These are phyloP conservation scores for Nakazawaea wickerhamii DNA, from an alignment of 805 yeast genomes.

Conservation along the genomic window DNA sequence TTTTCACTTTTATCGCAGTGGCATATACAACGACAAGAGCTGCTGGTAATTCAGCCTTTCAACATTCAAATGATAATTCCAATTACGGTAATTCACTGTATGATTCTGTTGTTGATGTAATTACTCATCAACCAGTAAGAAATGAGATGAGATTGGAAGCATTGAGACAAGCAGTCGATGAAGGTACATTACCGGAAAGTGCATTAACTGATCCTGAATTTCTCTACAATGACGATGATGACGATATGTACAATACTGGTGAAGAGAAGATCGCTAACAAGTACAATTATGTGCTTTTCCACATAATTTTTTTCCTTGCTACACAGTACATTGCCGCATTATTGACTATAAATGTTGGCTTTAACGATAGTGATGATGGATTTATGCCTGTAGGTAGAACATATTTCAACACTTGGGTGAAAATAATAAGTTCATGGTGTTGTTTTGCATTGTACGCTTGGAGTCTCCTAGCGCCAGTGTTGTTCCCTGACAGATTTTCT, in stretches of 20 bases:
- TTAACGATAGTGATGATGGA: conserved; percentile 74
- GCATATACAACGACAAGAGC: conserved; percentile 98
- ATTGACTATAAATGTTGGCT: conserved; percentile 84
- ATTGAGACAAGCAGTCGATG: conserved; percentile 89
- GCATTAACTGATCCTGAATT: conserved; percentile 74
- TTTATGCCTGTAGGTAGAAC: conserved; percentile 97
- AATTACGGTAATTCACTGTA: conserved; percentile 33
- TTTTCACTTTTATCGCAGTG: conserved; percentile 90
- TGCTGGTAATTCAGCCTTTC: conserved; percentile 72
- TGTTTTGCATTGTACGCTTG: conserved; percentile 83
- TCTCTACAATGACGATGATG: conserved; percentile 43
- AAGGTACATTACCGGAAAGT: conserved; percentile 90
- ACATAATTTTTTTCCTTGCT: conserved; percentile 86
- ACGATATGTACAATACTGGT: conserved; percentile 36
- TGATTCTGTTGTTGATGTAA: conserved; percentile 35
- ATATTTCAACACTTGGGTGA: conserved; percentile 92
- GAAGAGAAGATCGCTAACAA: conserved; percentile 60
- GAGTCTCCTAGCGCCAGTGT: conserved; percentile 87
- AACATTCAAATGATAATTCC: conserved; percentile 28
- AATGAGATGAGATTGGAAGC: conserved; percentile 83
- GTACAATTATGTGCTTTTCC: conserved; percentile 85
- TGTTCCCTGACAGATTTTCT: conserved; percentile 81
- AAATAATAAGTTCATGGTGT: conserved; percentile 86
- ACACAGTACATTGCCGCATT: conserved; percentile 96
- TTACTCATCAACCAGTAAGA: conserved; percentile 47